Conservation (phyloP, 2,329 filamentous ascomycete genomes). For the Epichloe scottii region DNA sequence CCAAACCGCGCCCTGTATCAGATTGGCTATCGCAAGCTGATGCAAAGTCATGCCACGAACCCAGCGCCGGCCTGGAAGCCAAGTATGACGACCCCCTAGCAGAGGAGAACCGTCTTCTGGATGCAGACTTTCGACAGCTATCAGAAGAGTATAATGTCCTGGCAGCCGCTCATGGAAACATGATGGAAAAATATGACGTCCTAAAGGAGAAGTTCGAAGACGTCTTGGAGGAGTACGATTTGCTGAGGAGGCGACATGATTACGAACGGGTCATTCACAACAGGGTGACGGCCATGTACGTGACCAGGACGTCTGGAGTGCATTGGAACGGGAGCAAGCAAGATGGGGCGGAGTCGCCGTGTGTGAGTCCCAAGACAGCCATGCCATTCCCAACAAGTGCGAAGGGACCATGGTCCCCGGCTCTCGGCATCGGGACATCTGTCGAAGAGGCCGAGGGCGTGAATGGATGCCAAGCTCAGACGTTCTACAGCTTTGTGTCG, state of each 20-base stretch:
- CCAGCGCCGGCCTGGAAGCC: not conserved
- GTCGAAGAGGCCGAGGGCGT: no score
- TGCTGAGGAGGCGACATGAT: not conserved
- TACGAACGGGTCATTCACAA: not conserved
- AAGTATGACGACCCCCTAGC: not conserved
- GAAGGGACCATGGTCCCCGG: not conserved
- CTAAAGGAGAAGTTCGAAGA: not conserved
- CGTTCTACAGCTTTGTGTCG: not conserved
- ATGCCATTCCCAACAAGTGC: not conserved
- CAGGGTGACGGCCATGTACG: slow-evolving; percentile 1
- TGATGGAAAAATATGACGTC: not conserved
- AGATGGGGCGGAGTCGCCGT: not conserved
- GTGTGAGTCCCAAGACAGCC: not conserved
- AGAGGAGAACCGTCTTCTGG: not conserved
- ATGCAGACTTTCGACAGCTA: not conserved
- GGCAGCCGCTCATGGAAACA: not conserved
- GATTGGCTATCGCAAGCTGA: not conserved
- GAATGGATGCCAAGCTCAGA: not conserved
- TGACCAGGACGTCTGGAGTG: not conserved
- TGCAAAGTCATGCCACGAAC: not conserved
- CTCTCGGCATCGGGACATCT: not conserved
- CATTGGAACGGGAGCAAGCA: not conserved
- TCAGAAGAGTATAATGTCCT: not conserved
- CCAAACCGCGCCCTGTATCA: not conserved
- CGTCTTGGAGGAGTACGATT: not conserved